A percentile compares a stretch with the other conserved stretches of the same genome.
phyloP scores from a whole-genome alignment of 2,329 filamentous ascomycete genomes.

The Aspergillus costaricaensis region DNA sequence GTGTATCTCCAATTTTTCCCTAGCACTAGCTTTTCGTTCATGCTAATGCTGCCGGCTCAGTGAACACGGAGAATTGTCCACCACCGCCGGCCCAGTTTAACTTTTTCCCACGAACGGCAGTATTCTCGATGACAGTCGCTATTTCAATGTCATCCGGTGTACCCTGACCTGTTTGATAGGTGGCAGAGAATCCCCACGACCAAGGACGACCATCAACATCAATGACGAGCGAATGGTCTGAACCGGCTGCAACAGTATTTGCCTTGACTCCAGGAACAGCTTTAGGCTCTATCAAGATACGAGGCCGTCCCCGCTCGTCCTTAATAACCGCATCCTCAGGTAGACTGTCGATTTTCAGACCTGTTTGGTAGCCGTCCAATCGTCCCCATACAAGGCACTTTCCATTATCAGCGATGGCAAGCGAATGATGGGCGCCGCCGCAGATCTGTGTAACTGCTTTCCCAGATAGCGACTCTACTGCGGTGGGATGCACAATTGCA shows the following conservation, averaged over 20 bases:
- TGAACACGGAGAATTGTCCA: slow-evolving; percentile 66
- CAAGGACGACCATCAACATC: slow-evolving; percentile 69
- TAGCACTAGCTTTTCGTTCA: not conserved
- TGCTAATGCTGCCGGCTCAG: slow-evolving; percentile 31
- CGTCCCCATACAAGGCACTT: slow-evolving; percentile 63
- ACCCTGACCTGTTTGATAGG: slow-evolving; percentile 78
- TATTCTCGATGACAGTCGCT: slow-evolving; percentile 82
- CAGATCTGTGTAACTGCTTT: slow-evolving; percentile 68
- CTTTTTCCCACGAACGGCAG: slow-evolving; percentile 72
- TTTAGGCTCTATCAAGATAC: slow-evolving; percentile 70
- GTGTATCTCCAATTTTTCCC: not conserved
- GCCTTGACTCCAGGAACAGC: slow-evolving; percentile 62
- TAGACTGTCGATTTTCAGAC: slow-evolving; percentile 59
- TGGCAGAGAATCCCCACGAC: slow-evolving; percentile 78
- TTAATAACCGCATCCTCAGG: slow-evolving; percentile 62
- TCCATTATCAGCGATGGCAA: slow-evolving; percentile 56
- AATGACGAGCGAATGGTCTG: slow-evolving; percentile 73
- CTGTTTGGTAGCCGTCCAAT: slow-evolving; percentile 61
- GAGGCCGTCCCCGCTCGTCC: slow-evolving; percentile 65
- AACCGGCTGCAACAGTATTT: slow-evolving; percentile 61
- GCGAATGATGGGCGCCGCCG: slow-evolving; percentile 75
- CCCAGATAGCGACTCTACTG: slow-evolving; percentile 65
- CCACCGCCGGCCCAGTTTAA: slow-evolving; percentile 81
- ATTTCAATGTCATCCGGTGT: slow-evolving; percentile 75
- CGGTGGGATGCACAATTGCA: slow-evolving; percentile 69